phyloP scores from a whole-genome alignment of 768 basidiomycete species.

The Lactarius tabidus region DNA sequence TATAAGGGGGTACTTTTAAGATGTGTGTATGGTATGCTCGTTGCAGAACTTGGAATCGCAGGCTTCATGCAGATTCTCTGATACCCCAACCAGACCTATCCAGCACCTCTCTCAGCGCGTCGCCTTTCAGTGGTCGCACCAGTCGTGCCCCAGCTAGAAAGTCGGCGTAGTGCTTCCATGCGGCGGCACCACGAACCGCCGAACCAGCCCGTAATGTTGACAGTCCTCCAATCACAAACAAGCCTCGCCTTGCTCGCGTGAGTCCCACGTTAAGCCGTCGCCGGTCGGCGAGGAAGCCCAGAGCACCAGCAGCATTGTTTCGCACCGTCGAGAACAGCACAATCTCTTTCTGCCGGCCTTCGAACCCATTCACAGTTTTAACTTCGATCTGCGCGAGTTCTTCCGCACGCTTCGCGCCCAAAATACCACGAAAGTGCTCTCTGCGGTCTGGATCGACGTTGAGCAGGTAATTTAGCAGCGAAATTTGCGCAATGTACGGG shows the following conservation, averaged over 20 bases:
- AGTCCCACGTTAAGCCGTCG: slow-evolving; percentile 87
- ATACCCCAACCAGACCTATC: slow-evolving; percentile 7
- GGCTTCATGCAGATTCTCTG: neutral
- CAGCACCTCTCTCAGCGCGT: slow-evolving; percentile 23
- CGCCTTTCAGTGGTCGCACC: slow-evolving; percentile 47
- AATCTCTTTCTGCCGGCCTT: slow-evolving; percentile 89
- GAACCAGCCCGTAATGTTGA: slow-evolving; percentile 55
- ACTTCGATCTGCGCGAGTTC: slow-evolving; percentile 72
- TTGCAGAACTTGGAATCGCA: neutral
- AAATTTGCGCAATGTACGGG: slow-evolving; percentile 86
- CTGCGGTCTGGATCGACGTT: slow-evolving; percentile 50
- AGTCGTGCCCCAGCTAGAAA: slow-evolving; percentile 50
- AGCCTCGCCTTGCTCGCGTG: slow-evolving; percentile 81
- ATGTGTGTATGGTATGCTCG: neutral
- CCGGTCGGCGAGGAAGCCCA: slow-evolving; percentile 87
- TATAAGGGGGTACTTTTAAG: neutral
- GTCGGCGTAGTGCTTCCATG: slow-evolving; percentile 60
- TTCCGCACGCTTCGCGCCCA: slow-evolving; percentile 63
- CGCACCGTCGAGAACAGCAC: slow-evolving; percentile 91
- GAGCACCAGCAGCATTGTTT: slow-evolving; percentile 69
- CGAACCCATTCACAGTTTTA: slow-evolving; percentile 93
- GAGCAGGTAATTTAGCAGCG: slow-evolving; percentile 63
- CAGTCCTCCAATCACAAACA: slow-evolving; percentile 76
- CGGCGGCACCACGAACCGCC: slow-evolving; percentile 29
- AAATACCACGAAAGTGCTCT: slow-evolving; percentile 50